Conservation (phyloP, 352 stramenopile species). For the Globisporangium paddicum region DNA sequence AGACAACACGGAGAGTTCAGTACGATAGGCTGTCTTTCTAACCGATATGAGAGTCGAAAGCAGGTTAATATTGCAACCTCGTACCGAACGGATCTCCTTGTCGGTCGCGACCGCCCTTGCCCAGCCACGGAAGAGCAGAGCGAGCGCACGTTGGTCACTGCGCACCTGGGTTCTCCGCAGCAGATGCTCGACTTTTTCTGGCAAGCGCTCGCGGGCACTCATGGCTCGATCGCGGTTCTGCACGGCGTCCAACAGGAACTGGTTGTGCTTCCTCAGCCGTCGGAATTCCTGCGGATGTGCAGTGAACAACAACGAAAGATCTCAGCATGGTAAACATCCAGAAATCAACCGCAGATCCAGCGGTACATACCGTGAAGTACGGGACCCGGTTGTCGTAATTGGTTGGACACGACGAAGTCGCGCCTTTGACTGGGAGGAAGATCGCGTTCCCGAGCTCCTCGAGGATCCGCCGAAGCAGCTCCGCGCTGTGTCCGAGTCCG, state of each 20-base stretch:
- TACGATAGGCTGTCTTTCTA: background rate
- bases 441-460: constrained; percentile 46
- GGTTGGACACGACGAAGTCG: background rate
- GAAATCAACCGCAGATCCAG: background rate
- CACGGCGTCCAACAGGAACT: constrained; percentile 44
- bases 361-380: constrained; percentile 46
- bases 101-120: constrained; percentile 26
- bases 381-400: constrained; percentile 41
- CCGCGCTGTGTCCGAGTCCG: constrained; percentile 26
- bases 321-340: background rate
- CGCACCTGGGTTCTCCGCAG: constrained; percentile 17
- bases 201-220: constrained; percentile 35
- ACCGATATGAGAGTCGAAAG: background rate
- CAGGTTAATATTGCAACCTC: background rate
- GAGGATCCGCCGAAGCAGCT: constrained; percentile 49
- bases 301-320: background rate
- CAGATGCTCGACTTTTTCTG: constrained; percentile 37
- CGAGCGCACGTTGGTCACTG: constrained; percentile 15
- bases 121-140: constrained; percentile 51
- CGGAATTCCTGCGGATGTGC: constrained; percentile 46
- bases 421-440: constrained; percentile 28
- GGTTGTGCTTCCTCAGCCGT: constrained; percentile 40
- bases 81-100: constrained; percentile 39
- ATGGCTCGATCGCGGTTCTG: constrained; percentile 43
- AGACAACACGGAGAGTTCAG: background rate